Conservation (phyloP, 192 early-diverging fungal genomes). For the Gryganskiella cystojenkinii region DNA sequence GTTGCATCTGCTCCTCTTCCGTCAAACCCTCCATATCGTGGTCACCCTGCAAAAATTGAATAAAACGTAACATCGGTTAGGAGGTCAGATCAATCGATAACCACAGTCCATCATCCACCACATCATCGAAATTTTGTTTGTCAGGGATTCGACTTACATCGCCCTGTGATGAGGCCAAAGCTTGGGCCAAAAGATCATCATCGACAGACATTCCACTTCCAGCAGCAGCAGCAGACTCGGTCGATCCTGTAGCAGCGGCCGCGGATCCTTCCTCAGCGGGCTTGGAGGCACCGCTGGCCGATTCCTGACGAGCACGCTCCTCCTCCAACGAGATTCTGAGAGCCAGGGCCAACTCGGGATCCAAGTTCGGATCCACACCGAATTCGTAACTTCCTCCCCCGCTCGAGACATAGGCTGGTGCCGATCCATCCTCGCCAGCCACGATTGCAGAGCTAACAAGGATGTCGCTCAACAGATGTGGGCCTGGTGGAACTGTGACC, state of each 20-base stretch:
- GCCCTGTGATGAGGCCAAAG: constrained; percentile 77
- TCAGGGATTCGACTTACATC: constrained; percentile 36
- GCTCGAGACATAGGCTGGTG: constrained; percentile 70
- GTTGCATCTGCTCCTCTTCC: constrained; percentile 79
- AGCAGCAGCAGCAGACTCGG: constrained; percentile 52
- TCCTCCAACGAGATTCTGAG: constrained; percentile 97
- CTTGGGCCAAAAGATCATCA: constrained; percentile 73
- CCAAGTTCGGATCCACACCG: constrained; percentile 93
- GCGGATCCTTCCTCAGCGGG: constrained; percentile 43
- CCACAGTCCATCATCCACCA: too few species aligned
- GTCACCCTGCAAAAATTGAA: constrained; percentile 58
- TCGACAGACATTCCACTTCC: constrained; percentile 51
- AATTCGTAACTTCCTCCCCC: constrained; percentile 86
- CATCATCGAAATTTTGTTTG: too few species aligned
- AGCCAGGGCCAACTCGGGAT: constrained; percentile 95
- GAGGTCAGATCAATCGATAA: neutral
- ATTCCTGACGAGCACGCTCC: constrained; percentile 91
- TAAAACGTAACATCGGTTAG: neutral
- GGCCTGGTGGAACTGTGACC: constrained; percentile 92
- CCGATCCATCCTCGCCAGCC: constrained; percentile 82
- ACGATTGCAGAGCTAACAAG: constrained; percentile 90
- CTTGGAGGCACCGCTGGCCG: constrained; percentile 58
- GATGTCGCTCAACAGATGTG: constrained; percentile 91
- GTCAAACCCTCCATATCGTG: constrained; percentile 72
- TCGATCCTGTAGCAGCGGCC: constrained; percentile 25